Percentiles rank a stretch among this genome's conserved stretches.
Conservation (phyloP, 1,284 basidiomycete species). For the Cryptococcus sp. region DNA sequence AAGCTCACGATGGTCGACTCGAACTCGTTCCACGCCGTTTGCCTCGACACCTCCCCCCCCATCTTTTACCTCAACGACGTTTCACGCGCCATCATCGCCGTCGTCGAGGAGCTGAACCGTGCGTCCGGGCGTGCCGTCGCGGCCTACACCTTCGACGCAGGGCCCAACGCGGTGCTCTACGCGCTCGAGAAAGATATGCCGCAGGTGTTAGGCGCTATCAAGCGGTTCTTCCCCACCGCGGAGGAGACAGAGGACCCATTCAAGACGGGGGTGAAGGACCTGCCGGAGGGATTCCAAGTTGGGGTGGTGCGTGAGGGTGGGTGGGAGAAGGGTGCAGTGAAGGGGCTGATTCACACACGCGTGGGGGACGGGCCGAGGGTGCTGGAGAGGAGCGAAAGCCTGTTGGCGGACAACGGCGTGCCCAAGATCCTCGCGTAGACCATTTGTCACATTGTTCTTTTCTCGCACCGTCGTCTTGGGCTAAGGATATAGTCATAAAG, state of each 20-base stretch:
- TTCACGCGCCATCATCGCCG: slow-evolving; percentile 73
- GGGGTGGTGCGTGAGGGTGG: slow-evolving; percentile 62
- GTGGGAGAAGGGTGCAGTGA: slow-evolving; percentile 72
- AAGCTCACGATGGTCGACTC: slow-evolving; percentile 93
- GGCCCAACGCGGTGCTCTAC: slow-evolving; percentile 98
- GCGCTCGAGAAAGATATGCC: slow-evolving; percentile 72
- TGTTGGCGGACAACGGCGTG: slow-evolving; percentile 49
- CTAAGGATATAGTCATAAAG: too few relatives aligned
- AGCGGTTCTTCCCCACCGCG: slow-evolving; percentile 77
- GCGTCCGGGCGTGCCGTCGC: slow-evolving; percentile 68
- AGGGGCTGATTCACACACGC: slow-evolving; percentile 81
- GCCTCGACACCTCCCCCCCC: slow-evolving; percentile 92
- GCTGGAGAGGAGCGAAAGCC: slow-evolving; percentile 44
- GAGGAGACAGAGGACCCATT: slow-evolving; percentile 73
- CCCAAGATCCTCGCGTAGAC: slow-evolving; percentile 48
- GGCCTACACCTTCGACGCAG: slow-evolving; percentile 97
- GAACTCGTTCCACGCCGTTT: slow-evolving; percentile 98
- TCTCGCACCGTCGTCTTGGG: too few relatives aligned
- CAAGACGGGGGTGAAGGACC: slow-evolving; percentile 56
- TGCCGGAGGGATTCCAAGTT: slow-evolving; percentile 68
- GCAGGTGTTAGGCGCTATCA: slow-evolving; percentile 70
- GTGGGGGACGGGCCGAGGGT: slow-evolving; percentile 84
- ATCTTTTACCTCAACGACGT: slow-evolving; percentile 99
- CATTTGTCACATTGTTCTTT: background rate
- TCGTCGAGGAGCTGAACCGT: slow-evolving; percentile 94